Conservation (phyloP, 176 grass and related monocot genomes). For the Aegilops sharonensis region DNA sequence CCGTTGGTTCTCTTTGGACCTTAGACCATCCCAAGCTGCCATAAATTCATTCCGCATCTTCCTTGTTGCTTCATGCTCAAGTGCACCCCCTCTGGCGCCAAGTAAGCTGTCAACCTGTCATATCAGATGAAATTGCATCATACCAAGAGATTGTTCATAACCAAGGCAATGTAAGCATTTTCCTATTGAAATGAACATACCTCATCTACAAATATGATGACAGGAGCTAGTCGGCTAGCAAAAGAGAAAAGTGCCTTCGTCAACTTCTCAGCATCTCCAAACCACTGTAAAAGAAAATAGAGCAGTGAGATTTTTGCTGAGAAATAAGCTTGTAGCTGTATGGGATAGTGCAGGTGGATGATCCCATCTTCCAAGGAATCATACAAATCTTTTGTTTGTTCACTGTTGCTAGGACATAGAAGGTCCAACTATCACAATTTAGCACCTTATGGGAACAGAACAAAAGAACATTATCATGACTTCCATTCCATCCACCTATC, state of each 20-base stretch:
- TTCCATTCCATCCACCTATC: constrained; percentile 13
- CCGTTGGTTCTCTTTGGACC: constrained; percentile 85
- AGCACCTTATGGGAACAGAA: not conserved
- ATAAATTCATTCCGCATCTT: constrained; percentile 98
- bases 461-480: constrained; percentile 10
- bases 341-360: not conserved
- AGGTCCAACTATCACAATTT: constrained; percentile 1
- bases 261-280: constrained; percentile 97
- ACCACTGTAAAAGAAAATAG: constrained; percentile 74
- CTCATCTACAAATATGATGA: constrained; percentile 99
- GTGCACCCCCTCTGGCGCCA: constrained; percentile 87
- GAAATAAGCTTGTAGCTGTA: constrained; percentile 25
- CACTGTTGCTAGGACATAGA: not conserved
- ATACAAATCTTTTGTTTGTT: constrained; percentile 7
- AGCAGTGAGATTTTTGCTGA: constrained; percentile 17
- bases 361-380: constrained; percentile 7
- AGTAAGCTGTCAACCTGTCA: constrained; percentile 93
- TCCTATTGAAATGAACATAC: constrained; percentile 42
- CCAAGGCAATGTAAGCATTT: not conserved
- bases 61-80: constrained; percentile 99
- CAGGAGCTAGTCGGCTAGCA: constrained; percentile 74
- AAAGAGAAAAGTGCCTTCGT: constrained; percentile 98
- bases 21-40: constrained; percentile 96
- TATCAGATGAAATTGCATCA: constrained; percentile 12
- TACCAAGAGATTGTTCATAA: not conserved